Evolutionary conservation across 1,284 basidiomycete genomes (phyloP), one percentile per base, ranked within the genome.

Genomic region (Sanghuangporus sanghuang): DNA sequence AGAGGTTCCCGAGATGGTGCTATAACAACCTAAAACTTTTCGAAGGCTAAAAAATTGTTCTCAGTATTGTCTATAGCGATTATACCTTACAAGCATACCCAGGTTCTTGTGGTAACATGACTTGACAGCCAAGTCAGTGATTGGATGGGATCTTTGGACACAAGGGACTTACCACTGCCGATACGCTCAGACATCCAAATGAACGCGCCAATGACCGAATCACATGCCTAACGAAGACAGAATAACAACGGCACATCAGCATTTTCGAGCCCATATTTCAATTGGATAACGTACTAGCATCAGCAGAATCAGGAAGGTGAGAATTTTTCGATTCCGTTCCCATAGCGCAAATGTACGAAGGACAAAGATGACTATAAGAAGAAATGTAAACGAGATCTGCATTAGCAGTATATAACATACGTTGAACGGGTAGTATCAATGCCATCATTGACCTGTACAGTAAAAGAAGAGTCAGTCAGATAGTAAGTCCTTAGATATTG

Each of bases 371-470:
- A 64, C 63, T 64, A 38, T 11, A 49, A 14, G 39, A 23, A n/a
- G 48, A 40, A 32, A 27, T 55, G 36, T 42, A 21, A n/a, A 6
- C 27, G 32, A n/a, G 11, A 21, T 44, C 18, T 9, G 42, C 44
- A 32, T 23, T 40, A 36, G 14, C 11, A 38, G 12, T 2, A 35
- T 27, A 59, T 36, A 8, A 11, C 57, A 16, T 46, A 64, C 63
- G 53, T 60, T 64, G 63, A 12, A 64, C 63, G 4, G 63, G 63
- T 8, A 64, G 46, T 44, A 64, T 54, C 14, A 64, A 39, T 16
- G 57, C 50, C 44, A 59, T 8, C 63, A 55, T 64, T 35, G 63
- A 59, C 63, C 63, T 64, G 27, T n/a, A n/a, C n/a, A n/a, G n/a
- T 2, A 32, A 32, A 38, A 4, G 12, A 12, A 49, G 6, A 55